Percentiles rank a stretch among this genome's conserved stretches.
These are phyloP conservation scores for Porcisia deanei DNA, from an alignment of 208 protist genomes.

Conservation along the genomic window DNA sequence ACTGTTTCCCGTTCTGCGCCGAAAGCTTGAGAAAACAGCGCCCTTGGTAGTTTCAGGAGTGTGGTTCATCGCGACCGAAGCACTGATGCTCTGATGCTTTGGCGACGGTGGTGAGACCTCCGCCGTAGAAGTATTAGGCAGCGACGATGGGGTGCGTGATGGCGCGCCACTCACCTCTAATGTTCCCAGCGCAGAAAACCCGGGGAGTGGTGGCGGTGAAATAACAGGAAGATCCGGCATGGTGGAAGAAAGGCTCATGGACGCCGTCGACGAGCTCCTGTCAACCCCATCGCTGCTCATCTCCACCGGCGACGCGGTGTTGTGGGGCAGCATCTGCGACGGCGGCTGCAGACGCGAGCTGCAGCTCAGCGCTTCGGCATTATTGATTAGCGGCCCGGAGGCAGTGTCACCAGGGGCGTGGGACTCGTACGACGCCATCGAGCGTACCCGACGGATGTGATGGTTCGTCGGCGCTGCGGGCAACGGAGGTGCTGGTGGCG, in stretches of 20 bases:
- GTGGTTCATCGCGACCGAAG: neutral
- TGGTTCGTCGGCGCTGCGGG: slow-evolving; percentile 26
- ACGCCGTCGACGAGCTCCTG: neutral
- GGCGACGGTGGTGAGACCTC: neutral
- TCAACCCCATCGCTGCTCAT: neutral
- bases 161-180: neutral
- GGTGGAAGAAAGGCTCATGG: slow-evolving; percentile 22
- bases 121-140: neutral
- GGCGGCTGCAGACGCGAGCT: slow-evolving; percentile 1
- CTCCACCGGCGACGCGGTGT: neutral
- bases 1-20: neutral
- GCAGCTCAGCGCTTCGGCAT: neutral
- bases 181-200: neutral
- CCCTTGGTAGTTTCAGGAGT: neutral
- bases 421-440: slow-evolving; percentile 5
- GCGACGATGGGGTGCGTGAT: neutral
- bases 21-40: neutral
- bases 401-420: neutral
- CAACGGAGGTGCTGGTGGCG: slow-evolving; percentile 8
- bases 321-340: neutral
- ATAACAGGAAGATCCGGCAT: slow-evolving; percentile 27
- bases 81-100: neutral
- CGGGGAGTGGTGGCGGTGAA: slow-evolving; percentile 2
- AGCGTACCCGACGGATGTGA: slow-evolving; percentile 10
- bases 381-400: neutral